phyloP scores from a whole-genome alignment of 2,329 filamentous ascomycete genomes.

The Pestalotiopsis sp. region DNA sequence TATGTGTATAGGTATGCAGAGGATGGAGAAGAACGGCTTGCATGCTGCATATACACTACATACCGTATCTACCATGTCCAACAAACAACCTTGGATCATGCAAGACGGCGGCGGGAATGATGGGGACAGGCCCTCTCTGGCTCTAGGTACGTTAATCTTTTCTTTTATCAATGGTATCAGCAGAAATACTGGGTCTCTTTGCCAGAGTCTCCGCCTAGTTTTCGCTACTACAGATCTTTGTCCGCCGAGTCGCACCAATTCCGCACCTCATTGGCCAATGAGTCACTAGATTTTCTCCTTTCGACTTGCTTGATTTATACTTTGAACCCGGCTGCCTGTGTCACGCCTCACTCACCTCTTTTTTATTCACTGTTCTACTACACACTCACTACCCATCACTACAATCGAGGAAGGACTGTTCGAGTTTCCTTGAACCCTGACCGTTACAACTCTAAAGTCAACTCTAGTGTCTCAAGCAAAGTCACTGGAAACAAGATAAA shows the following conservation, averaged over 20 bases:
- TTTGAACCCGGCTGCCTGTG: slow-evolving; percentile 3
- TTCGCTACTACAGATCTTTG: background rate
- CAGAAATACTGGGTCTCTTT: background rate
- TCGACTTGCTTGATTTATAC: slow-evolving; percentile 12
- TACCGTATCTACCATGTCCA: background rate
- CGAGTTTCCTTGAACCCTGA: background rate
- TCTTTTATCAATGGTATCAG: slow-evolving; percentile 10
- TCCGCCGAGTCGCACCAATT: background rate
- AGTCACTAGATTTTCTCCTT: slow-evolving; percentile 10
- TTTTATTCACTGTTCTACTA: background rate
- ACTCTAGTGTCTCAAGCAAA: background rate
- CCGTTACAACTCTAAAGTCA: slow-evolving; percentile 8
- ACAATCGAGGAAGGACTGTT: background rate
- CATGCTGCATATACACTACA: background rate
- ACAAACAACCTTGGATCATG: background rate
- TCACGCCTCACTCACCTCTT: background rate
- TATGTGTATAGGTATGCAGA: background rate
- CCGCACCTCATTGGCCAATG: slow-evolving; percentile 10
- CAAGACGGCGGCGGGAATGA: background rate
- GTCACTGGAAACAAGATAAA: background rate
- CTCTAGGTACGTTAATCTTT: background rate
- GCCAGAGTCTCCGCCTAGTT: background rate
- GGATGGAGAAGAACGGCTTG: background rate
- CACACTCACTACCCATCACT: background rate
- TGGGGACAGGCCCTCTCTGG: background rate